Base-by-base conservation (phyloP, 2,329 filamentous ascomycete species). In the Venturia effusa region DNA sequence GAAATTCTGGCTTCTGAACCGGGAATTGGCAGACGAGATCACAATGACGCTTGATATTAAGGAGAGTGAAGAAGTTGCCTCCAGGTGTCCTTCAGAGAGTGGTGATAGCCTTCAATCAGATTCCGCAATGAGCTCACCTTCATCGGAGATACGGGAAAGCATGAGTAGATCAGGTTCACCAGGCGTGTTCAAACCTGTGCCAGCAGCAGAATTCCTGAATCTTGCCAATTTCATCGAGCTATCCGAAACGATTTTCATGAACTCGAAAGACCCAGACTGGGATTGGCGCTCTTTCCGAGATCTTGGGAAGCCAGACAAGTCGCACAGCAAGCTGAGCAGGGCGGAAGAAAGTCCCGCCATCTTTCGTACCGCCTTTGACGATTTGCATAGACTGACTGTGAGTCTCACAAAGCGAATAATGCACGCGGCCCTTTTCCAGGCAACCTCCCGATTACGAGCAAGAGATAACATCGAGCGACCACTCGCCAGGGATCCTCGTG, bases 341-440 rank as follows among this genome's bases (percentile, higher is more conserved):
- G 80, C 81, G 24, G 80, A 82, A 32, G 59, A 60, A 34, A 60
- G 37, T 19, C 92, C 92, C 0, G 84, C 88, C 0, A 83, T 96
- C 27, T 86, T 88, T 68, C 83, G 86, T 7, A 92, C 89, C 1
- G 86, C 89, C 0, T 81, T 95, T n/a, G 81, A 84, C 5, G 90
- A 94, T 68, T 87, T 96, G 55, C 81, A 92, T 69, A 83, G 83
- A 10, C 74, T 96, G 1, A 79, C 83, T 0, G 72, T 88, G 1
- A 88, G 83, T 62, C 68, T 94, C 17, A 92, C 89, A 0, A 84
- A 83, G 65, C 82, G 89, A 15, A 75, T 96, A 1, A 78, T 94
- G 1, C 84, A 89, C 59, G 84, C 88, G 0, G 79, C 84, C 0
- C 76, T 94, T 0, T 88, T 88, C 69, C 83, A 90, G 65, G 84